Percentiles rank a stretch among this genome's conserved stretches.
Conservation (phyloP, 176 grass and related monocot species). For the Carex parvula region DNA sequence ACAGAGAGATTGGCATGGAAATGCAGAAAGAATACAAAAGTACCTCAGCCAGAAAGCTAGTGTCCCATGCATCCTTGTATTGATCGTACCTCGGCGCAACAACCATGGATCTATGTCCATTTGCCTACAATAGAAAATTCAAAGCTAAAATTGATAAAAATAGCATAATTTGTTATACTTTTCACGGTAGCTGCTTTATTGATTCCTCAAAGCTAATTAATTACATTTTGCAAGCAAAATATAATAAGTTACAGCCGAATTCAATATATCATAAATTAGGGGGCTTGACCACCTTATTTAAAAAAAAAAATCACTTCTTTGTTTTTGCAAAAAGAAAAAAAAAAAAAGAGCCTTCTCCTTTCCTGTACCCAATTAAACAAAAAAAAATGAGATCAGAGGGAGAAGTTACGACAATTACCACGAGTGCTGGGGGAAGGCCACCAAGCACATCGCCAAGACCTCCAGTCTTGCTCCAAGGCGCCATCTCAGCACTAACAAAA, state of each 20-base stretch:
- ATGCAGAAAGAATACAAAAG: background rate
- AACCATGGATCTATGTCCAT: conserved; percentile 78
- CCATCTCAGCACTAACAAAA: conserved; percentile 71
- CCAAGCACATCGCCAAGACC: conserved; percentile 92
- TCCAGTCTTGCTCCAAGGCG: conserved; percentile 96
- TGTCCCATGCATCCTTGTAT: conserved; percentile 97
- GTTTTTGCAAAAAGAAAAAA: background rate
- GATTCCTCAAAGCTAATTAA: background rate
- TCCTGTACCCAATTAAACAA: background rate
- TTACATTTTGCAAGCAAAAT: background rate
- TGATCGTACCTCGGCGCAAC: conserved; percentile 83
- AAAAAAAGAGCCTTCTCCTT: background rate
- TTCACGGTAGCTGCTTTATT: background rate
- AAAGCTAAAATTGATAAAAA: conserved; percentile 7
- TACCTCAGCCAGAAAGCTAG: conserved; percentile 59
- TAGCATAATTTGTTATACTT: background rate
- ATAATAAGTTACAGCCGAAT: background rate
- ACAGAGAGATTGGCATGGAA: background rate
- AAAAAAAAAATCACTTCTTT: background rate
- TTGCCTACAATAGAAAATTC: conserved; percentile 42
- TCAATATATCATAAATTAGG: background rate
- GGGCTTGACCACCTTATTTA: background rate
- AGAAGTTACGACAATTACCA: conserved; percentile 31
- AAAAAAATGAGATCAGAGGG: background rate
- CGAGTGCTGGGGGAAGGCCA: conserved; percentile 72